Base-by-base conservation (phyloP, 257 asterid genomes). In the Ophiorrhiza pumila region DNA sequence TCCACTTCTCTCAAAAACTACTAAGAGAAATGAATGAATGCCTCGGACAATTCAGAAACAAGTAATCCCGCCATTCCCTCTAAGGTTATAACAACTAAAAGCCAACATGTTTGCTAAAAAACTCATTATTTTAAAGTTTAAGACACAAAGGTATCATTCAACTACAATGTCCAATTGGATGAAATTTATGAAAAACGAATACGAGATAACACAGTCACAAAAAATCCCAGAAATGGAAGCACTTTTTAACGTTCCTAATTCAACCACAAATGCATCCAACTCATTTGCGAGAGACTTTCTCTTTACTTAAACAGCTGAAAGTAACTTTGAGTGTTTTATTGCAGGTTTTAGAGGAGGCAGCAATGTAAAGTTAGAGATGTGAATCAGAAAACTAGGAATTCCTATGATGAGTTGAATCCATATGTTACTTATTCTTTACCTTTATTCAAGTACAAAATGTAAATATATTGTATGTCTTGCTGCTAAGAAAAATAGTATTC, bases 291-390 rank as follows among this genome's bases (percentile, higher is more conserved):
- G 18, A 37, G 47, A 43, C 58, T 22, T 46, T 35, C 6, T 58
- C 11, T n/a, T n/a, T n/a, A n/a, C n/a, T 79, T 50, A 64, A 47
- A 29, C 53, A 72, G 49, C 45, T 77, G 59, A 71, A 76, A 77
- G 68, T 79, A 11, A 39, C n/a, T 34, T 49, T 52, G 23, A 12
- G 27, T 66, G 14, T 20, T 18, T n/a, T 59, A 57, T 63, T 82
- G 71, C 91, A 91, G 97, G 90, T 70, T 81, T 77, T 58, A 39
- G 58, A 2, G 92, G 86, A 76, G 72, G 81, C 67, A 80, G 82
- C 64, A 77, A 85, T 69, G 87, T 87, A 75, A 91, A 87, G 91
- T 77, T 85, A 84, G 96, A 86, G 86, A 91, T 83, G 94, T 89
- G 87, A 89, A 57, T 65, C 76, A 55, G 32, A 46, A 61, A 69